Conservation (phyloP, 768 basidiomycete genomes). For the Heimioporus sp. region DNA sequence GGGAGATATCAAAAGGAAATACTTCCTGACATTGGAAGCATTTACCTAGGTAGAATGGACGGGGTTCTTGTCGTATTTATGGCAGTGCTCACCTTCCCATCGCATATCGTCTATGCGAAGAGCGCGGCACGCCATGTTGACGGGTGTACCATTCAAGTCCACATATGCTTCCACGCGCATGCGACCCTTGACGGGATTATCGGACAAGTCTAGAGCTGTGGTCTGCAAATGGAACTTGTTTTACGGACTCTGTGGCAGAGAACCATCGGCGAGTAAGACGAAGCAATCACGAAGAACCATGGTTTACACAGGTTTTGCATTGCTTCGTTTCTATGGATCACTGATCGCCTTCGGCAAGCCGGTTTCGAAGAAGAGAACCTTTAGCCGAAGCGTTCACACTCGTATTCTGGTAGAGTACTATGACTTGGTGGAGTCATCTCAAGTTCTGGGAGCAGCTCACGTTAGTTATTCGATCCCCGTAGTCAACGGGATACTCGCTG, state of each 20-base stretch:
- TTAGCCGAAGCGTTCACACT: too few relatives aligned
- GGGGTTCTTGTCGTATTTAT: not conserved
- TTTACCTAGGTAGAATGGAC: not conserved
- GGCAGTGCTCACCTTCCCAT: not conserved
- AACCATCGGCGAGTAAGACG: not conserved
- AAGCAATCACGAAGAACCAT: not conserved
- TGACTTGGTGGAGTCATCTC: too few relatives aligned
- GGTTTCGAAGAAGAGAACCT: too few relatives aligned
- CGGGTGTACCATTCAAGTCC: not conserved
- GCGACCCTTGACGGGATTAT: not conserved
- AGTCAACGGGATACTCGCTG: too few relatives aligned
- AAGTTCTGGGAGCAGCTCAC: too few relatives aligned
- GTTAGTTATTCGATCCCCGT: too few relatives aligned
- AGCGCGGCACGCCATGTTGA: not conserved
- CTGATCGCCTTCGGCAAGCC: too few relatives aligned
- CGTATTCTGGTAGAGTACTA: too few relatives aligned
- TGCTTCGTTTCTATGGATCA: too few relatives aligned
- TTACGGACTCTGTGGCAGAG: not conserved
- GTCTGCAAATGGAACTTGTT: not conserved
- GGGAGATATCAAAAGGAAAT: not conserved
- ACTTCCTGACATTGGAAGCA: not conserved
- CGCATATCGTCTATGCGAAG: not conserved
- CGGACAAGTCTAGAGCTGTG: not conserved
- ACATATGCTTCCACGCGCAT: not conserved
- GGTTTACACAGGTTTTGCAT: too few relatives aligned